These are phyloP conservation scores for Penicillium sp. DNA, from an alignment of 2,329 filamentous ascomycete genomes.

Conservation along the genomic window DNA sequence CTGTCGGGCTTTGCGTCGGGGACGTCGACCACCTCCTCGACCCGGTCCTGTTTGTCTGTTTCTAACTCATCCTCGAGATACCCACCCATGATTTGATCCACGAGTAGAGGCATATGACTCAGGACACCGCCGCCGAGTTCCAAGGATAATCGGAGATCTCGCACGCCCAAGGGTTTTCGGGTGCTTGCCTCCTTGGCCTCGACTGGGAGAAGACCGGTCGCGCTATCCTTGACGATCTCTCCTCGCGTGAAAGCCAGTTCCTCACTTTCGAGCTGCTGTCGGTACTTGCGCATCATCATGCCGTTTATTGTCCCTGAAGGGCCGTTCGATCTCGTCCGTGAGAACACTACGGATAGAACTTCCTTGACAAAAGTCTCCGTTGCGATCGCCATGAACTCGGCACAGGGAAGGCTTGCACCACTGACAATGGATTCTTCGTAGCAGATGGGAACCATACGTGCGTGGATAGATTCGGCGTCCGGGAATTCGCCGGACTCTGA, in stretches of 20 bases:
- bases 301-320: slow-evolving; percentile 57
- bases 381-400: slow-evolving; percentile 53
- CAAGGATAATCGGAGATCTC: slow-evolving; percentile 67
- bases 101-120: slow-evolving; percentile 66
- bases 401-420: slow-evolving; percentile 46
- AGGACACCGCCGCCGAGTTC: slow-evolving; percentile 68
- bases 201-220: slow-evolving; percentile 65
- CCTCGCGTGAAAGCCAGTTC: slow-evolving; percentile 65
- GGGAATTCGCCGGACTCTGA: slow-evolving; percentile 57
- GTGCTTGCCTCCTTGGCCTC: slow-evolving; percentile 69
- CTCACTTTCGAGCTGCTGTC: slow-evolving; percentile 63
- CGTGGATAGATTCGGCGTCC: slow-evolving; percentile 48
- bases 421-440: slow-evolving; percentile 54
- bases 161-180: slow-evolving; percentile 63
- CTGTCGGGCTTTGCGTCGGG: too few relatives aligned
- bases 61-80: slow-evolving; percentile 71
- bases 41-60: slow-evolving; percentile 31
- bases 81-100: slow-evolving; percentile 59
- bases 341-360: slow-evolving; percentile 48
- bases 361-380: slow-evolving; percentile 58
- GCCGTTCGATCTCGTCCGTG: slow-evolving; percentile 49
- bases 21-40: slow-evolving; percentile 19
- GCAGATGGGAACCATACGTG: slow-evolving; percentile 56
- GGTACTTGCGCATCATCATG: slow-evolving; percentile 72
- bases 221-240: slow-evolving; percentile 62